A percentile compares a stretch with the other conserved stretches of the same genome.
Evolutionary conservation across 2,329 filamentous ascomycete genomes (phyloP).

Genomic region (Aspergillus japonicus): DNA sequence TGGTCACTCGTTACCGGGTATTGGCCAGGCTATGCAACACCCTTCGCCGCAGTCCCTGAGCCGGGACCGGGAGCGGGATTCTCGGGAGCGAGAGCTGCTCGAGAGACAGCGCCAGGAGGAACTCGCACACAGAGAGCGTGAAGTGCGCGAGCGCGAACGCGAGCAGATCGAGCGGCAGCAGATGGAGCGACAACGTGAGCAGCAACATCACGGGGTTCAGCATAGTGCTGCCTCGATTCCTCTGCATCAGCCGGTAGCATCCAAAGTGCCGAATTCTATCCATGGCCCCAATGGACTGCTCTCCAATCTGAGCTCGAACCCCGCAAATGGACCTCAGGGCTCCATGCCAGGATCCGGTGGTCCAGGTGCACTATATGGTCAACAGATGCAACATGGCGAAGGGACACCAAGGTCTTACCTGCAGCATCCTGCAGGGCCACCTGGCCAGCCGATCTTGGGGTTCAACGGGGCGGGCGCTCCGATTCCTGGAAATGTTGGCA

Average conservation of each 20-base stretch:
- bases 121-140: constrained; percentile 56
- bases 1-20: constrained; percentile 42
- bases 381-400: constrained; percentile 62
- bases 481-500: constrained; percentile 50
- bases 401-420: constrained; percentile 55
- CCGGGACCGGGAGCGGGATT: constrained; percentile 51
- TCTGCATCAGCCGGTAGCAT: constrained; percentile 90
- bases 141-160: constrained; percentile 51
- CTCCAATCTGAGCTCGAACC: constrained; percentile 65
- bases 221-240: constrained; percentile 85
- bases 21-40: constrained; percentile 44
- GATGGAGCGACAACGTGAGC: constrained; percentile 54
- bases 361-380: constrained; percentile 66
- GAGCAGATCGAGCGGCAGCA: constrained; percentile 55
- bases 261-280: constrained; percentile 75
- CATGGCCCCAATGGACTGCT: constrained; percentile 90
- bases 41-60: constrained; percentile 44
- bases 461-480: constrained; percentile 46
- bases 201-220: constrained; percentile 73
- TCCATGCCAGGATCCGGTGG: constrained; percentile 60
- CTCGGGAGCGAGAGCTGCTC: constrained; percentile 54
- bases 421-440: constrained; percentile 60
- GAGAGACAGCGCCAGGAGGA: constrained; percentile 57
- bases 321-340: constrained; percentile 53
- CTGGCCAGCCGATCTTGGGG: constrained; percentile 54